phyloP scores from a whole-genome alignment of 371 early-diverging fungal species.

The Rhizomucor pusillus region DNA sequence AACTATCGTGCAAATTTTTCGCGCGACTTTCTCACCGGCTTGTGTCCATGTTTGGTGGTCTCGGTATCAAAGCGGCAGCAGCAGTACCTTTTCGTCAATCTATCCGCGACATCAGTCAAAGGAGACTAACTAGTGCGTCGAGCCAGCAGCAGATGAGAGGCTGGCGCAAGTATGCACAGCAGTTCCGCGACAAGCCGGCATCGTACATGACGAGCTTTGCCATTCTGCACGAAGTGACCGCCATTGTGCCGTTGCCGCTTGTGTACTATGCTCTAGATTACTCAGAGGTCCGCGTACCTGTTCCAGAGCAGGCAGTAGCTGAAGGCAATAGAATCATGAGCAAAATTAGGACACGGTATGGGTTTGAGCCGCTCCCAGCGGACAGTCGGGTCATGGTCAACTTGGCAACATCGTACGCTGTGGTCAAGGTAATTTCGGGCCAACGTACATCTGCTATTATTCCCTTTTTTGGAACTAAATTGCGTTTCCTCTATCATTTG shows the following conservation, averaged over 20 bases:
- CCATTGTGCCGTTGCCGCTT: constrained; percentile 76
- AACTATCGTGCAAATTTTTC: too few species aligned
- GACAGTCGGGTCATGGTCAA: constrained; percentile 65
- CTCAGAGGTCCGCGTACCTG: constrained; percentile 55
- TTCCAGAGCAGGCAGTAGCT: constrained; percentile 59
- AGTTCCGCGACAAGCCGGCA: constrained; percentile 73
- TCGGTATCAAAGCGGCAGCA: too few species aligned
- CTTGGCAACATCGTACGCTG: constrained; percentile 76
- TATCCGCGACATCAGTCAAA: too few species aligned
- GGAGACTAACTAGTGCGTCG: too few species aligned
- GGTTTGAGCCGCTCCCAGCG: constrained; percentile 42
- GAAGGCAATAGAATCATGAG: constrained; percentile 69
- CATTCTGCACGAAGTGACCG: constrained; percentile 88
- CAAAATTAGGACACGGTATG: constrained; percentile 55
- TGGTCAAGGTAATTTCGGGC: constrained; percentile 64
- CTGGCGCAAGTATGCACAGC: constrained; percentile 56
- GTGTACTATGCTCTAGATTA: constrained; percentile 66
- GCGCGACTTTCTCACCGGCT: too few species aligned
- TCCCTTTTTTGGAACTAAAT: background rate
- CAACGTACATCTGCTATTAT: background rate
- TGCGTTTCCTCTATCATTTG: constrained; percentile 1
- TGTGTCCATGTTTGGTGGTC: too few species aligned
- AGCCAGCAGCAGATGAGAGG: constrained; percentile 19
- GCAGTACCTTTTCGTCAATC: too few species aligned
- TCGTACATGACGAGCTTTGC: constrained; percentile 81